Evolutionary conservation across 2,329 filamentous ascomycete genomes (phyloP), one percentile per base, ranked within the genome.

Genomic region (Ceratocystis huliohia): DNA sequence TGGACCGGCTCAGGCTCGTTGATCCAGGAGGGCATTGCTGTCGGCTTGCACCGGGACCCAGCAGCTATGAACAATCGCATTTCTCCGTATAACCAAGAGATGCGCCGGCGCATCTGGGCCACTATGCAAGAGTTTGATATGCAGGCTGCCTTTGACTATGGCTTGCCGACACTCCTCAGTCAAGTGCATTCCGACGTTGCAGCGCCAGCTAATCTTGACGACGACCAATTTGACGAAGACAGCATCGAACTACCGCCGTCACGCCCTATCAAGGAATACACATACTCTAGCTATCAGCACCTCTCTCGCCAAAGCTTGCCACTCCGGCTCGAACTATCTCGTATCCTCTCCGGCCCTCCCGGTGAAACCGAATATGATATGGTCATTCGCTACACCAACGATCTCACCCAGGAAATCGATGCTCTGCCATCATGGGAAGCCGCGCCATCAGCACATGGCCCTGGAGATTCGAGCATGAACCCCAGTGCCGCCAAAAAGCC

Each of bases 81-180:
- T 57, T 82, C 79, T 1, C 78, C 82, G 1, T 85, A 83, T 72
- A 81, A 84, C 71, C 81, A 83, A 70, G 83, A 86, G 73, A 85
- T 85, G 83, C 77, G 83, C 30, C 76, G 83, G 53, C 76, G 83
- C 22, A 78, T 86, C 56, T 85, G 83, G 83, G 78, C 83, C 1
- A 84, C 82, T 1, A 80, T 86, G 22, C 80, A 83, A 68, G 82
- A 84, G 72, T 84, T 84, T 68, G 82, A 85, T 68, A 78, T 86
- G 72, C 83, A 85, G 72, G 80, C 83, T 1, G 82, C 82, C 0
- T 84, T 84, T 69, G 82, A 85, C 69, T 81, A 84, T 68, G 82
- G 83, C 5, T 73, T 84, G 64, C 83, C 83, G 0, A 84, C 82
- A 0, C 75, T 85, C 53, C 75, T 84, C 50, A 80, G 81, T 71